Base-by-base conservation (phyloP, 1,284 basidiomycete species). In the Coniferiporia sulphurascens region DNA sequence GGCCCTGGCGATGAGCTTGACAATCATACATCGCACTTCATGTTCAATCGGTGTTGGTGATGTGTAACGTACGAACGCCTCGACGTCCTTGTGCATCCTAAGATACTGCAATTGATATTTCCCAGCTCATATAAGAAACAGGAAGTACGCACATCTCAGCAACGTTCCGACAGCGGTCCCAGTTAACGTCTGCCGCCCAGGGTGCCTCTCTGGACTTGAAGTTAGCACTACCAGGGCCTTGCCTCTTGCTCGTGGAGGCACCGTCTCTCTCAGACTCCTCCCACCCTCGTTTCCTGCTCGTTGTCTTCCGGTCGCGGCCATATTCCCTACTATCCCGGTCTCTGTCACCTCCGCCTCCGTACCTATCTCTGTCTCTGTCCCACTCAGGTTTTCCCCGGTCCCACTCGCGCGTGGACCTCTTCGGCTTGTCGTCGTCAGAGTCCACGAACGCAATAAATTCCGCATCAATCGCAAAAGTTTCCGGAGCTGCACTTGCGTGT, bases 21-120 rank as follows among this genome's bases (percentile, higher is more conserved):
- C 88, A 27, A 92, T 80, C 64, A 92, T 81, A 41, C 84, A 78
- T 46, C 95, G 86, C 6, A 93, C 79, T 68, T 93, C 89, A 69
- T 97, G 91, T 69, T 99, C 96, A 4, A 82, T 78, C 1, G 79
- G 80, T 0, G 92, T 89, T 0, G 96, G 96, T 0, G 91, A 89
- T 71, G 98, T 91, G 79, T 93, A 97, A 2, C 82, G 73, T 17
- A 91, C 85, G 68, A 94, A 98, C 0, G 93, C 89, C 60, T 85
- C 79, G 9, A 95, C 89, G 71, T 98, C 95, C 38, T 77, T 75
- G 68, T 95, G 91, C 55, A 97, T 72, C 79, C 94, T 91, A 63
- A 3, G 32, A 17, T 48, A 58, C 38, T 45, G 45, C 32, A 19
- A 46, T 17, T 19, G 53, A 64, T 56, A 63, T 27, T 27, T 5